Conservation (phyloP, 176 grass and related monocot species). For the Alloteropsis semialata region DNA sequence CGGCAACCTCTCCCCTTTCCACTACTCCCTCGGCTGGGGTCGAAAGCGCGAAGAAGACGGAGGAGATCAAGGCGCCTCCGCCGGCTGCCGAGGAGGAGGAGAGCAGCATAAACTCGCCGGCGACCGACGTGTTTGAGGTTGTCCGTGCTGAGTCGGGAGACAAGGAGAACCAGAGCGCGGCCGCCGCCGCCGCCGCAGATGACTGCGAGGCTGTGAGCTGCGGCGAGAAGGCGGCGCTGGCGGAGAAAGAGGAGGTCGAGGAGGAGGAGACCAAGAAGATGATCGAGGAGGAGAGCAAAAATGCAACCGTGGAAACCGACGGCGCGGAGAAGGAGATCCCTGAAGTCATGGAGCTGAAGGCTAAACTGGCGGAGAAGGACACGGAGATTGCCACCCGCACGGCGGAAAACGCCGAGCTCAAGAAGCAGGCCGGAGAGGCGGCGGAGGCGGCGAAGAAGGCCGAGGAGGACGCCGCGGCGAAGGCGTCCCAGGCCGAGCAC, state of each 20-base stretch:
- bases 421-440: conserved; percentile 47
- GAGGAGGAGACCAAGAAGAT: conserved; percentile 64
- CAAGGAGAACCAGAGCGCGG: conserved; percentile 46
- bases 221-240: conserved; percentile 12
- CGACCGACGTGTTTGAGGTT: conserved; percentile 78
- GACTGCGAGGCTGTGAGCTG: conserved; percentile 38
- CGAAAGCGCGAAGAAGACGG: neutral
- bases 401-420: conserved; percentile 68
- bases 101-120: conserved; percentile 37
- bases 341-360: conserved; percentile 44
- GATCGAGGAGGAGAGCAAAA: conserved; percentile 48
- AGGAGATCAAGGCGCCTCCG: conserved; percentile 31
- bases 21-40: neutral
- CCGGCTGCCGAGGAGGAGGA: conserved; percentile 30
- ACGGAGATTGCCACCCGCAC: conserved; percentile 42
- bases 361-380: conserved; percentile 60
- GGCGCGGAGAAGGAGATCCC: conserved; percentile 13
- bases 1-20: neutral
- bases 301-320: neutral
- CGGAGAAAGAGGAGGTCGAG: conserved; percentile 25
- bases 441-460: conserved; percentile 37
- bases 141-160: conserved; percentile 23
- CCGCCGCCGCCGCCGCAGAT: neutral
- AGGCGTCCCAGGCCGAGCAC: conserved; percentile 27
- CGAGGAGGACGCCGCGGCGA: conserved; percentile 31